Evolutionary conservation across 441 rosid species (phyloP), one percentile per base, ranked within the genome.

Genomic region (Erodium trifolium): DNA sequence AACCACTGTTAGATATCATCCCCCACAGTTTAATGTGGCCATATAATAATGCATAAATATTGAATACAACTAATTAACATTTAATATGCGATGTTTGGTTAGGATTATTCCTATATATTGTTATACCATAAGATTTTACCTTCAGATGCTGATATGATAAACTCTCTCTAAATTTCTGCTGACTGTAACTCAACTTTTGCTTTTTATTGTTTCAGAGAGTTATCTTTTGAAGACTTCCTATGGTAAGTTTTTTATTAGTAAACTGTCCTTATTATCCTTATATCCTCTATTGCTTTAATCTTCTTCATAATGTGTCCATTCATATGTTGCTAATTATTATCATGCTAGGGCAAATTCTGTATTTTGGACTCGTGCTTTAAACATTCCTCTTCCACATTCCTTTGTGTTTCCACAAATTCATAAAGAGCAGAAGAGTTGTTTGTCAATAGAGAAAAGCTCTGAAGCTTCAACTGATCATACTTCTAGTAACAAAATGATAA

Each of bases 321-420:
- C 8, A 9, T 39, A 31, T 55, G 35, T 71, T 47, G 19, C 37
- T 34, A 12, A 49, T 75, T 75, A 66, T 16, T 4, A 35, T 70
- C 65, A 63, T 67, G 60, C 70, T 73, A 91, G 97, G 98, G 98
- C 91, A 19, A 91, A 91, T 84, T 93, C 97, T 72, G 78, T 93
- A 68, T 93, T 93, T 76, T 93, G 98, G 98, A 82, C 86, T 74
- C 96, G 96, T 77, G 97, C 96, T 66, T 78, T 93, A 84, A 93
- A 86, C 80, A 83, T 89, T 72, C 98, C 98, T 74, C 81, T 93
- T 76, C 98, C 96, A 5, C 90, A 63, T 67, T 84, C 91, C 69
- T 91, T 84, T 18, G 93, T 93, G 63, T 93, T 93, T 79, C 98
- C 96, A 19, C 82, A 80, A 81, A 75, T 65, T 78, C 79, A 76